These are phyloP conservation scores for Phaseolus coccineus DNA, from an alignment of 331 rosid genomes.

Conservation along the genomic window DNA sequence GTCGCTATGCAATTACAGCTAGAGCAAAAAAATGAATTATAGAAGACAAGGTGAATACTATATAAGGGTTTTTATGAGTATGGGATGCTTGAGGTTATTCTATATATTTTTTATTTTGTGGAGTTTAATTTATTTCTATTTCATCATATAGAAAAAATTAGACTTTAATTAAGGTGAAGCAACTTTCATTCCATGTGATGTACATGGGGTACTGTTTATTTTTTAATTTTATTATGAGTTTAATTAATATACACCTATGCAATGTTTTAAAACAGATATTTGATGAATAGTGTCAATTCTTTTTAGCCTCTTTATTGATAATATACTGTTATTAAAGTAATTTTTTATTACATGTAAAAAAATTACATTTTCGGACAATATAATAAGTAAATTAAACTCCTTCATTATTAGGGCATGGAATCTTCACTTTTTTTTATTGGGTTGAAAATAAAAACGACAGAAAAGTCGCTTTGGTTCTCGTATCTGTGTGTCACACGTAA, in stretches of 20 bases:
- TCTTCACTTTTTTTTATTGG: conserved; percentile 45
- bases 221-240: neutral
- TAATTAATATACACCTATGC: neutral
- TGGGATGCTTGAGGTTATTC: conserved; percentile 47
- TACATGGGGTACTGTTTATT: conserved; percentile 12
- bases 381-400: neutral
- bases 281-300: neutral
- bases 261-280: neutral
- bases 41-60: conserved; percentile 58
- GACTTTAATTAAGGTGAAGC: conserved; percentile 32
- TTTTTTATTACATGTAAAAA: neutral
- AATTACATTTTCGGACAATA: conserved; percentile 13
- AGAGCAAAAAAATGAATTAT: conserved; percentile 40
- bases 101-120: conserved; percentile 52
- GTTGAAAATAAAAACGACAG: conserved; percentile 31
- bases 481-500: conserved; percentile 41
- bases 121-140: conserved; percentile 60
- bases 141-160: conserved; percentile 30
- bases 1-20: conserved; percentile 54
- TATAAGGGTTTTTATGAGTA: conserved; percentile 60
- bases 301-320: neutral
- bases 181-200: conserved; percentile 37
- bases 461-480: conserved; percentile 41
- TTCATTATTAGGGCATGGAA: conserved; percentile 53
- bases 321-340: too few species aligned